Percentiles rank a stretch among this genome's conserved stretches.
These are phyloP conservation scores for Huntiella moniliformis DNA, from an alignment of 2,329 filamentous ascomycete species.

Conservation along the genomic window DNA sequence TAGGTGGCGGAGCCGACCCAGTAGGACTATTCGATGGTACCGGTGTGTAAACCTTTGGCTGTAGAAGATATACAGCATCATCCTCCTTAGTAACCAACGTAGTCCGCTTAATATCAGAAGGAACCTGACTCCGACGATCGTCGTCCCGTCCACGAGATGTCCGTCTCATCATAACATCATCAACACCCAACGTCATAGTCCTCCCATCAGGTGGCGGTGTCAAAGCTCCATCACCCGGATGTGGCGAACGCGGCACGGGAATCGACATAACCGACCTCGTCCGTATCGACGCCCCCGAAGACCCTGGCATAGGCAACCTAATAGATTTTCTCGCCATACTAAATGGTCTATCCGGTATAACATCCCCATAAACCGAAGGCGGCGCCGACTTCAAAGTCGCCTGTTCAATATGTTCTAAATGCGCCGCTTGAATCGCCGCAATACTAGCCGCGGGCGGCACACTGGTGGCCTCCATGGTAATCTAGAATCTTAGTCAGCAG, in stretches of 20 bases:
- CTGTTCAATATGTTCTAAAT: constrained; percentile 9
- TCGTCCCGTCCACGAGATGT: too few species aligned
- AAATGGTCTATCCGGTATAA: constrained; percentile 6
- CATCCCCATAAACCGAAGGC: constrained; percentile 5
- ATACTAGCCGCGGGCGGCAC: constrained; percentile 6
- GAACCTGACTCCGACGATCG: background rate
- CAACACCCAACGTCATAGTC: constrained; percentile 4
- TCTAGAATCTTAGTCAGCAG: background rate
- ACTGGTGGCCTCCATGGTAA: constrained; percentile 6
- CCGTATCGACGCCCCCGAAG: background rate
- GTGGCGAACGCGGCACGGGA: background rate
- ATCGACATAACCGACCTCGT: background rate
- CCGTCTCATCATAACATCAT: constrained; percentile 1
- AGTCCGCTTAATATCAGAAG: constrained; percentile 1
- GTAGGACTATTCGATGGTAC: constrained; percentile 23
- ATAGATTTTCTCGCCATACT: constrained; percentile 5
- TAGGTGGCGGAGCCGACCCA: constrained; percentile 17
- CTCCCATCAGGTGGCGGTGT: constrained; percentile 8
- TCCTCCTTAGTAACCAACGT: background rate
- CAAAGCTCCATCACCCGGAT: constrained; percentile 7
- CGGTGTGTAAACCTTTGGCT: constrained; percentile 39
- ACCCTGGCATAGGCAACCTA: constrained; percentile 3
- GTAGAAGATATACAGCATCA: constrained; percentile 26
- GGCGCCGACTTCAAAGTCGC: constrained; percentile 7
- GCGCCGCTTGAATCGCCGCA: constrained; percentile 6